Conservation (phyloP, 768 basidiomycete species). For the Xanthoconium stramineum region DNA sequence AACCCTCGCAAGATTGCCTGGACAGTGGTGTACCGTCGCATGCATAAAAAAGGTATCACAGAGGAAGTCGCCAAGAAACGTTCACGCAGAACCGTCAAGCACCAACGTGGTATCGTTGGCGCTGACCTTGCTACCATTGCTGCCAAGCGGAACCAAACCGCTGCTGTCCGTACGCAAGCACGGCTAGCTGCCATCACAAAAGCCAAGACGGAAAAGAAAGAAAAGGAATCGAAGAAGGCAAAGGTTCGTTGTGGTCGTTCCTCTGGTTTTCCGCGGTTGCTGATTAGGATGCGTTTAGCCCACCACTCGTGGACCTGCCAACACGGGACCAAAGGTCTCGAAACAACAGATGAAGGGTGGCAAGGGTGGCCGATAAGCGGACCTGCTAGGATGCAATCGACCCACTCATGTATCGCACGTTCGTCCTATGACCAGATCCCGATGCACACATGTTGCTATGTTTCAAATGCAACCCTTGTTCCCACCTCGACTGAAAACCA, state of each 20-base stretch:
- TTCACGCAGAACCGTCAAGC: constrained; percentile 93
- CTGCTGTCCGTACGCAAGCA: constrained; percentile 76
- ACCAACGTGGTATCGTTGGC: constrained; percentile 97
- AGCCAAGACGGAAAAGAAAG: constrained; percentile 97
- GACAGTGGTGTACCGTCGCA: constrained; percentile 90
- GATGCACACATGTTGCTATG: constrained; percentile 12
- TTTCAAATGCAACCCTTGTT: background rate
- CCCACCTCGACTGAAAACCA: background rate
- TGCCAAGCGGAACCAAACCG: constrained; percentile 90
- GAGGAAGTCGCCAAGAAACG: constrained; percentile 99
- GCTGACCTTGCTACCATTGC: constrained; percentile 89
- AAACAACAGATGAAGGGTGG: constrained; percentile 97
- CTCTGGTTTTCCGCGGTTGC: background rate
- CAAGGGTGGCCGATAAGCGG: constrained; percentile 65
- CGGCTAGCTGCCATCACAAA: constrained; percentile 85
- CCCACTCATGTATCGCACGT: constrained; percentile 25
- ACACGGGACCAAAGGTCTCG: constrained; percentile 78
- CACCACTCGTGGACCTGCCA: constrained; percentile 44
- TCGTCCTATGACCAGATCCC: constrained; percentile 16
- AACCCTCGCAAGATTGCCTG: constrained; percentile 99
- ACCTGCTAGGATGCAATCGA: constrained; percentile 1
- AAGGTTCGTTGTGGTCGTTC: constrained; percentile 45
- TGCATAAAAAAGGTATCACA: constrained; percentile 99
- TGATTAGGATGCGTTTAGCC: constrained; percentile 40
- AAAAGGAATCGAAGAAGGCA: constrained; percentile 87